Conservation (phyloP, 1,284 basidiomycete species). For the Psilocybe mexicana region DNA sequence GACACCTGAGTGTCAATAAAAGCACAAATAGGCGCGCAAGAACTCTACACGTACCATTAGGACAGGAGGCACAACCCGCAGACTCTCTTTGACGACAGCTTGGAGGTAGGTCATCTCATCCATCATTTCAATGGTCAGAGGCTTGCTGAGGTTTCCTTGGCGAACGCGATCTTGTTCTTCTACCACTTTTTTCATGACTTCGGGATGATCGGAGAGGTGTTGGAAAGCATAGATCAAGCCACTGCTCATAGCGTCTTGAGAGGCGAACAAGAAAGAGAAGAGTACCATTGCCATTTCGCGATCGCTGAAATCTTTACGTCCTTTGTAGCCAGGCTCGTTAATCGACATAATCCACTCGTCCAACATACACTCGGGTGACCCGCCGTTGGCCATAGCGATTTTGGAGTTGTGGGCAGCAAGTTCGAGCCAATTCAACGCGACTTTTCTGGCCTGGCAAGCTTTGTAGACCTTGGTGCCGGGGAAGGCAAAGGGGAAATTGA, state of each 20-base stretch:
- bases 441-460: conserved; percentile 92
- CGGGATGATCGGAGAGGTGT: conserved; percentile 91
- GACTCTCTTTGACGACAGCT: conserved; percentile 90
- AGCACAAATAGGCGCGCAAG: conserved; percentile 3
- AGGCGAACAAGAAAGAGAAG: conserved; percentile 96
- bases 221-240: conserved; percentile 95
- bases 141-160: conserved; percentile 74
- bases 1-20: conserved; percentile 14
- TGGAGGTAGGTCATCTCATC: conserved; percentile 93
- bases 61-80: conserved; percentile 90
- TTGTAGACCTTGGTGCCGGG: conserved; percentile 97
- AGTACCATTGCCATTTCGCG: conserved; percentile 96
- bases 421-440: conserved; percentile 83
- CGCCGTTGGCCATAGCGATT: conserved; percentile 80
- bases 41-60: conserved; percentile 70
- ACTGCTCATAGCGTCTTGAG: conserved; percentile 97
- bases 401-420: conserved; percentile 83
- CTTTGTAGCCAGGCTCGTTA: conserved; percentile 71
- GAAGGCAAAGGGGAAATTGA: conserved; percentile 97
- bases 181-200: conserved; percentile 85
- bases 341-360: conserved; percentile 91
- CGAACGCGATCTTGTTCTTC: conserved; percentile 90
- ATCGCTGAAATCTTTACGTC: conserved; percentile 87
- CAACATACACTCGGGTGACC: conserved; percentile 86
- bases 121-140: conserved; percentile 87